A percentile compares a stretch with the other conserved stretches of the same genome.
phyloP scores from a whole-genome alignment of 148 eudicot genomes.

The Rhododendron ferrugineum region DNA sequence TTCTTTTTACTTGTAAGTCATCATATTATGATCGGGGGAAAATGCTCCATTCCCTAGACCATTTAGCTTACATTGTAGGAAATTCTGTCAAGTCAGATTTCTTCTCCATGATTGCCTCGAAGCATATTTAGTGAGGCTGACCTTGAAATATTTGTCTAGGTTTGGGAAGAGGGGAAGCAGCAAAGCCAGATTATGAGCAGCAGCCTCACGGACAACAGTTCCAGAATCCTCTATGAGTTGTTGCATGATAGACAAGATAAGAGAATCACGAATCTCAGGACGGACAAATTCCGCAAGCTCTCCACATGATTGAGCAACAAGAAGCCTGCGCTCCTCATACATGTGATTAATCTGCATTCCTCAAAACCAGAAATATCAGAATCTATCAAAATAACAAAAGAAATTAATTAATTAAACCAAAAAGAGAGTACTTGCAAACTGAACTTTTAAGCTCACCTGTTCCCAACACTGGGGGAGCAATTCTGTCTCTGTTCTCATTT shows the following conservation, averaged over 20 bases:
- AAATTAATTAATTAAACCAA: not conserved
- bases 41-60: slow-evolving; percentile 86
- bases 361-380: slow-evolving; percentile 7
- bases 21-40: slow-evolving; percentile 54
- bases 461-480: slow-evolving; percentile 99
- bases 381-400: slow-evolving; percentile 4
- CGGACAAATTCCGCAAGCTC: slow-evolving; percentile 94
- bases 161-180: slow-evolving; percentile 96
- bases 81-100: slow-evolving; percentile 94
- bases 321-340: slow-evolving; percentile 97
- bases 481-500: slow-evolving; percentile 98
- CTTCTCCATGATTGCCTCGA: slow-evolving; percentile 99
- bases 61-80: slow-evolving; percentile 96
- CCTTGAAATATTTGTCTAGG: slow-evolving; percentile 98
- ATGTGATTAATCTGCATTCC: slow-evolving; percentile 81
- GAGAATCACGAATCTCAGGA: slow-evolving; percentile 98
- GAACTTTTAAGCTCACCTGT: slow-evolving; percentile 52
- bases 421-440: not conserved
- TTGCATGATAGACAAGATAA: slow-evolving; percentile 91
- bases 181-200: slow-evolving; percentile 95
- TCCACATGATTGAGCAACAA: slow-evolving; percentile 99
- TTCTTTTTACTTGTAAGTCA: slow-evolving; percentile 24
- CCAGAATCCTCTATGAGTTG: slow-evolving; percentile 97
- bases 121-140: slow-evolving; percentile 99
- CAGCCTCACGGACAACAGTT: slow-evolving; percentile 96